phyloP scores from a whole-genome alignment of 768 basidiomycete genomes.

The Suillus subaureus region DNA sequence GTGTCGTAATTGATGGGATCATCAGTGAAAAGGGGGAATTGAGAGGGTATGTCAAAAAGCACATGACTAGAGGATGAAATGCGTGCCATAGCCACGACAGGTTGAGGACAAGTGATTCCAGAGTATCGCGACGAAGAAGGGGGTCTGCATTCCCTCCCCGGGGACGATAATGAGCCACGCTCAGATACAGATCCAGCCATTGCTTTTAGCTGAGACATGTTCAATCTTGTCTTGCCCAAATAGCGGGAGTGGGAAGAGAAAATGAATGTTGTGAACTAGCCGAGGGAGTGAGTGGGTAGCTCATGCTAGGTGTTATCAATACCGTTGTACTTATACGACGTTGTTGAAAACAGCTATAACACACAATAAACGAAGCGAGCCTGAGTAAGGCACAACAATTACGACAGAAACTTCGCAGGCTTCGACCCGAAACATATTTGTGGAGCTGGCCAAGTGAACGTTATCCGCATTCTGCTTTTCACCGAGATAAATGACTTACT shows the following conservation, averaged over 20 bases:
- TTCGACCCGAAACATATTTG: not conserved
- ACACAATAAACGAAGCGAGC: not conserved
- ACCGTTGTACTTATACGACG: not conserved
- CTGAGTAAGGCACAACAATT: conserved; percentile 10
- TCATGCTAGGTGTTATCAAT: not conserved
- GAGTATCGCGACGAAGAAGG: not conserved
- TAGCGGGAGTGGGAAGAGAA: not conserved
- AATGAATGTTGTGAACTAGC: not conserved
- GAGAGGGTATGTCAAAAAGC: not conserved
- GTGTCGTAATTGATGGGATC: too few relatives aligned
- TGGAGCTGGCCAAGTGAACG: not conserved
- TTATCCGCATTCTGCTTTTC: not conserved
- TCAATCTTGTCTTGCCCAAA: not conserved
- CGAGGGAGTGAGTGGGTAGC: not conserved
- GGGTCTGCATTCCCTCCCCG: not conserved
- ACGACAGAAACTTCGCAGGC: not conserved
- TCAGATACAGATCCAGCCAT: not conserved
- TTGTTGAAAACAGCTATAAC: not conserved
- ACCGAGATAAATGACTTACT: not conserved
- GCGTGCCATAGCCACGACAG: too few relatives aligned
- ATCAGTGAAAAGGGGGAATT: not conserved
- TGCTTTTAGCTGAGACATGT: not conserved
- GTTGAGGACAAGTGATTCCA: not conserved
- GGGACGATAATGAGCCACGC: not conserved
- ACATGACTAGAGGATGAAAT: not conserved